Evolutionary conservation across 441 rosid genomes (phyloP), one percentile per base, ranked within the genome.

Genomic region (Euphorbia celastroides): DNA sequence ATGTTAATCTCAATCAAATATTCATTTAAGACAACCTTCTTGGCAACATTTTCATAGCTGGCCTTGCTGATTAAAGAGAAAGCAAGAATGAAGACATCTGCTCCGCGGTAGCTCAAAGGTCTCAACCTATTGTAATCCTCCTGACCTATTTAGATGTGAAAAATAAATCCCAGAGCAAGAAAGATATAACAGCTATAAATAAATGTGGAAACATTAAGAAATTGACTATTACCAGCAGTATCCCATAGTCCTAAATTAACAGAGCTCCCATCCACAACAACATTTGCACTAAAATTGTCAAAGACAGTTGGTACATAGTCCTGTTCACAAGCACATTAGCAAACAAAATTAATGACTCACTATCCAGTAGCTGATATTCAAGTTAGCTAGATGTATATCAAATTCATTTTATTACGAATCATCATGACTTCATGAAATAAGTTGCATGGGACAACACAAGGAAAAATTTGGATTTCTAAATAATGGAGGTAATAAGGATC

Each of bases 261-360:
- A 6, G 95, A 88, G 67, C 72, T 77, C 17, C 97, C 97, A 76
- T 90, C 85, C 28, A 90, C 97, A 34, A 90, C 91, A 62, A 90
- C 97, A 79, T 90, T 90, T 68, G 97, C 97, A 67, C 97, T 90
- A 86, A 90, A 90, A 83, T 90, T 90, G 84, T 90, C 97, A 71
- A 90, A 88, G 62, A 90, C 97, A 54, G 97, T 90, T 12, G 97
- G 97, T 65, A 90, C 95, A 74, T 88, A 90, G 72, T 90, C 96
- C 96, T 90, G 88, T 69, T 17, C 38, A 64, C 61, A 62, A 52
- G 60, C 50, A 17, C 54, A 68, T 5, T n/a, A 57, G 44, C 26
- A 57, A 52, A 67, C n/a, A 28, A 6, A 77, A 68, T 68, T 34
- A 70, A 57, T 50, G 23, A n/a, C n/a, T n/a, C n/a, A 86, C 75